These are phyloP conservation scores for Aspergillus kassunensis DNA, from an alignment of 495 filamentous ascomycete genomes.

Conservation along the genomic window DNA sequence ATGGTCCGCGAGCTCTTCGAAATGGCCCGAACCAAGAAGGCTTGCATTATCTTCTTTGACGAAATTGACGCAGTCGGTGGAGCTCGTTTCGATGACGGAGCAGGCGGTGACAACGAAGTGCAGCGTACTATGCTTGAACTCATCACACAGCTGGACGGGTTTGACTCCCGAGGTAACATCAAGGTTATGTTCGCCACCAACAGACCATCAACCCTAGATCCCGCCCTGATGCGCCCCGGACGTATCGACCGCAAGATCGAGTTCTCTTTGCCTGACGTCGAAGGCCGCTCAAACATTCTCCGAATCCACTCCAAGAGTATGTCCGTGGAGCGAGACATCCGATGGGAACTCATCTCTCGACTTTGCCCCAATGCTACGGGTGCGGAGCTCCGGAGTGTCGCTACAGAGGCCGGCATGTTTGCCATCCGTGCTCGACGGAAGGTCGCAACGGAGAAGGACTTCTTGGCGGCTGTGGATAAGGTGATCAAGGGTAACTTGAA, in stretches of 20 bases:
- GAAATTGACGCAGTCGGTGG: conserved; percentile 98
- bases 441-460: conserved; percentile 99
- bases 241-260: conserved; percentile 99
- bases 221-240: conserved; percentile 92
- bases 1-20: conserved; percentile 99
- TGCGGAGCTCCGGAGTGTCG: conserved; percentile 90
- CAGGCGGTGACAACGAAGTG: conserved; percentile 98
- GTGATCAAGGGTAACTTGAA: conserved; percentile 99
- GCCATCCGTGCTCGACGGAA: conserved; percentile 94
- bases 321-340: conserved; percentile 97
- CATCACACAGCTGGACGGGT: conserved; percentile 96
- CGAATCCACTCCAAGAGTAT: conserved; percentile 99
- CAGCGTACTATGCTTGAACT: conserved; percentile 98
- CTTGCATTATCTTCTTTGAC: conserved; percentile 99
- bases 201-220: conserved; percentile 90
- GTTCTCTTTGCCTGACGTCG: conserved; percentile 93
- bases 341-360: conserved; percentile 96
- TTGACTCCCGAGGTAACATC: conserved; percentile 96
- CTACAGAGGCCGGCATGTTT: conserved; percentile 99
- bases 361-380: conserved; percentile 96
- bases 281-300: conserved; percentile 94
- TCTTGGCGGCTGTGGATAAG: conserved; percentile 96
- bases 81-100: conserved; percentile 97
- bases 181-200: conserved; percentile 99
- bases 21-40: conserved; percentile 99